Conservation (phyloP, 805 yeast genomes). For the Debaryomyces prosopidis region DNA sequence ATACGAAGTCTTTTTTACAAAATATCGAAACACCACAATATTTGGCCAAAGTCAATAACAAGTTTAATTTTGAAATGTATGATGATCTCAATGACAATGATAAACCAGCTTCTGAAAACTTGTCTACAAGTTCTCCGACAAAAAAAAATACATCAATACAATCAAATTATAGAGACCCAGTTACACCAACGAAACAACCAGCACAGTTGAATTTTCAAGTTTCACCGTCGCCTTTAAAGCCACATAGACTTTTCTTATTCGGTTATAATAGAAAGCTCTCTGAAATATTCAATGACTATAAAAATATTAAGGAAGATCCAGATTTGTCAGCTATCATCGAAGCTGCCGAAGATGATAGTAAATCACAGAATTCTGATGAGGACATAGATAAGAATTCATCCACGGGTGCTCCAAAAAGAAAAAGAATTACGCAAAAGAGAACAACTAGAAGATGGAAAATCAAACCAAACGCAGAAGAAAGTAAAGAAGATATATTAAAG, state of each 20-base stretch:
- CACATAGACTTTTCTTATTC: conserved; percentile 27
- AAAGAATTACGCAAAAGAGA: conserved; percentile 49
- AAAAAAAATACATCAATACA: not conserved
- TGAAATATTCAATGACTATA: conserved; percentile 48
- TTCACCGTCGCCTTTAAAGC: conserved; percentile 49
- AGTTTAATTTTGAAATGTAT: conserved; percentile 9
- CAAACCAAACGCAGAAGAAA: conserved; percentile 33
- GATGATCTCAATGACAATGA: not conserved
- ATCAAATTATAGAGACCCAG: not conserved
- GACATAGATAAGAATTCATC: conserved; percentile 11
- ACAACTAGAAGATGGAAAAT: conserved; percentile 53
- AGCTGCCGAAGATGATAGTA: conserved; percentile 5
- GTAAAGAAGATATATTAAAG: conserved; percentile 25
- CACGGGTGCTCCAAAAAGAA: conserved; percentile 18
- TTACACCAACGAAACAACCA: conserved; percentile 15
- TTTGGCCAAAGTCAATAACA: conserved; percentile 17
- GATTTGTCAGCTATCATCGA: conserved; percentile 15
- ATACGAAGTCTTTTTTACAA: not conserved
- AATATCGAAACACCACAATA: conserved; percentile 24
- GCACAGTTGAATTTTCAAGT: conserved; percentile 26
- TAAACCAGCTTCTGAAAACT: not conserved
- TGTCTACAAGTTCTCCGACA: not conserved
- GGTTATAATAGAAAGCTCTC: conserved; percentile 32
- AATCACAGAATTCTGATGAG: conserved; percentile 9
- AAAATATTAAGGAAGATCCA: conserved; percentile 27